Evolutionary conservation across 495 filamentous ascomycete species (phyloP), one percentile per base, ranked within the genome.

Genomic region (Sporormia fimetaria): DNA sequence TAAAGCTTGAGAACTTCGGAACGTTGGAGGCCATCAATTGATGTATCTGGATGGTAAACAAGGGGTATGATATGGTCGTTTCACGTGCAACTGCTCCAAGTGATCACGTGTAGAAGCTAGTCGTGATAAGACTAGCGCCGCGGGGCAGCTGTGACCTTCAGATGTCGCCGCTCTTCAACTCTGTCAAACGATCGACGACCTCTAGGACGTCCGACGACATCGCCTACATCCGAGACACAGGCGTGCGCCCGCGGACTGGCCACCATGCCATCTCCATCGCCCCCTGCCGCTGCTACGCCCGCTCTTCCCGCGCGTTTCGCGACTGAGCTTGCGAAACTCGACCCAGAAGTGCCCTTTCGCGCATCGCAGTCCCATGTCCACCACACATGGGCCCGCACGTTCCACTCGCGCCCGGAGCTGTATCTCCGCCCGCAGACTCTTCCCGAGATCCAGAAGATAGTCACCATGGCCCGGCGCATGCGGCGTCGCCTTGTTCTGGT

Each of bases 321-420:
- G 42, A 61, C 53, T 26, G 74, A 81, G 61, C 63, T 78, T 34
- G 63, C 66, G 18, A 67, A 59, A 47, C 64, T 75, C 54, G 67
- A 76, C 55, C 65, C 71, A 44, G 57, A 59, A 36, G 58, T 86
- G 18, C 79, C 85, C 20, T 94, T 95, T 67, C 83, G 78, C 61
- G 80, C 82, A 3, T 67, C 70, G 33, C 61, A 65, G 40, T 63
- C 71, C 21, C 75, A 95, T 61, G 62, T 73, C 24, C 90, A 98
- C 67, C 78, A 81, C 54, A 98, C 92, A n/a, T 98, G 90, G 90
- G 90, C 92, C 18, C 80, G 78, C 57, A 96, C 90, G 26, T 90
- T 87, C 64, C 78, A 78, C 56, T 84, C 77, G 29, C 72, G 75
- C 14, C 90, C 90, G 0, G 87, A 94, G 63, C 75, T 95, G 42